Base-by-base conservation (phyloP, 176 grass and related monocot species). In the Lolium multiflorum region DNA sequence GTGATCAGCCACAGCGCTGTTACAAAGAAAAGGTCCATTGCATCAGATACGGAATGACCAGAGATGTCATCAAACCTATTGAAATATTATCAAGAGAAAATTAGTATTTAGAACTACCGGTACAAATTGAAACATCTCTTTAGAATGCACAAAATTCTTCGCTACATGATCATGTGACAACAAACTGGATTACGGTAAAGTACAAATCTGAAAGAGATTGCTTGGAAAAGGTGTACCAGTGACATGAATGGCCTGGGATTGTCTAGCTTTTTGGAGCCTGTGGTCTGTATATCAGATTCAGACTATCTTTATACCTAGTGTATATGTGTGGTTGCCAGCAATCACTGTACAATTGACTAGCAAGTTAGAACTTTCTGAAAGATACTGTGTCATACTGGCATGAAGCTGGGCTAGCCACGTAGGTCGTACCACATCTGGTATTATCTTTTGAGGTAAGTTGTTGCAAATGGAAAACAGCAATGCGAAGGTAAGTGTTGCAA, bases 1-100 rank as follows among this genome's bases (percentile, higher is more conserved):
- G 87, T 96, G 59, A 7, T 90, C 92, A 0, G 94, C 90, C 1
- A 96, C 90, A 7, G 92, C 94, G 0, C 94, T 96, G 88, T 76
- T 81, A 50, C 76, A 81, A 4, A 44, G 16, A 24, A 10, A 24
- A 81, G 37, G 11, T 63, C 11, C 20, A 12, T 41, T 54, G n/a
- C 13, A 60, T 79, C 58, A 79, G 77, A 18, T 2, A 73, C 74
- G 3, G 0, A 31, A 13, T 38, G 8, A 58, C 21, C 11, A 46
- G 5, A 43, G 14, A 28, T 24, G 38, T 11, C 24, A 77, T 18
- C 21, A 77, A 41, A 49, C 2, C 35, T 50, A 25, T 21, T 47
- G 24, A 26, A 78, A 66, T 48, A 2, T 52, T 55, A 12, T 35
- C 44, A 67, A 81, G 60, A 11, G 16, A 51, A 31, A 62, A 24